phyloP scores from a whole-genome alignment of 345 rosid species.

The Eucalyptus cloeziana region DNA sequence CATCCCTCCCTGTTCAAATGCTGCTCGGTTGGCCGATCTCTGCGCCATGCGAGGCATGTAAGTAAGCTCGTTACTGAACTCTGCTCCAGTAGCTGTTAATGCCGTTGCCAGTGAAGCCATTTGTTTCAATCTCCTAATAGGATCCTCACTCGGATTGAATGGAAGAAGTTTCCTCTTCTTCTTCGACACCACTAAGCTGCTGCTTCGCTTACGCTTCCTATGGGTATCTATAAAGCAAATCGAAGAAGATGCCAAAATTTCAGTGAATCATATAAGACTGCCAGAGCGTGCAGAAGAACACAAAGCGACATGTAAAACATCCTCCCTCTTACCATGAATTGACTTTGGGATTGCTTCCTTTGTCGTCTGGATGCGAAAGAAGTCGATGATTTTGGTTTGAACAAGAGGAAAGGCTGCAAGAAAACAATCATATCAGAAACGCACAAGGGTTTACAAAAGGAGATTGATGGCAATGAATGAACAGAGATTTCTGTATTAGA shows the following conservation, averaged over 20 bases:
- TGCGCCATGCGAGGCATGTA: conserved; percentile 62
- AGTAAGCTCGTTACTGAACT: conserved; percentile 54
- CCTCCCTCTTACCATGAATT: conserved; percentile 16
- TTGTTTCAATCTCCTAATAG: conserved; percentile 50
- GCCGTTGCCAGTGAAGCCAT: conserved; percentile 95
- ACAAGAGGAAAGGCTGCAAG: conserved; percentile 59
- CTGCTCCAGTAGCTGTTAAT: conserved; percentile 46
- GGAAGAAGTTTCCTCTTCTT: conserved; percentile 67
- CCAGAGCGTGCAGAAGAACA: neutral
- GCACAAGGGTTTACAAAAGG: neutral
- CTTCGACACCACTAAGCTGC: conserved; percentile 54
- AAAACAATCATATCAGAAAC: neutral
- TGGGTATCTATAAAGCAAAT: conserved; percentile 8
- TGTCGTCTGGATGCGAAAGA: conserved; percentile 62
- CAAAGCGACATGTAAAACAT: neutral
- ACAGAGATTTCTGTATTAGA: neutral
- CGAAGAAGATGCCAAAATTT: neutral
- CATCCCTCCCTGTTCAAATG: conserved; percentile 78
- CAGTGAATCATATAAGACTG: neutral
- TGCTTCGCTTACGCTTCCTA: conserved; percentile 46
- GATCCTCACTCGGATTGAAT: conserved; percentile 57
- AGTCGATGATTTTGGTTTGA: conserved; percentile 80
- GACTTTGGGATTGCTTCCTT: neutral
- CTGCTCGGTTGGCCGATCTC: conserved; percentile 52
- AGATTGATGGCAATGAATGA: neutral